These are phyloP conservation scores for Claviceps citrina DNA, from an alignment of 2,329 filamentous ascomycete genomes.

Conservation along the genomic window DNA sequence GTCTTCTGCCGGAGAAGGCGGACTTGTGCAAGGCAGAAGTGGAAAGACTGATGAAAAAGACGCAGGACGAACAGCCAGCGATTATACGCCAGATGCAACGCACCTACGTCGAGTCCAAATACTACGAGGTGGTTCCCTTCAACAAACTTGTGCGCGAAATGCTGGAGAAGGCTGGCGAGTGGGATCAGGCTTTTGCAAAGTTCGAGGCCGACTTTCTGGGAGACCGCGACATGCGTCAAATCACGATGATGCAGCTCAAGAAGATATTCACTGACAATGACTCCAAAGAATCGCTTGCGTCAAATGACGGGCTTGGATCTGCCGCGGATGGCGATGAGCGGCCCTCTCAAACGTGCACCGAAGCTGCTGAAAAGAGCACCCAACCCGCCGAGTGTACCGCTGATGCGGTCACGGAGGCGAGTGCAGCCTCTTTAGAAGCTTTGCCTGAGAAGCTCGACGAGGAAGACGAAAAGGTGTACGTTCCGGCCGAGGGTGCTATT, in stretches of 20 bases:
- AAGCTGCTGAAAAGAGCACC: slow-evolving; percentile 31
- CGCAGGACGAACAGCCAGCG: slow-evolving; percentile 65
- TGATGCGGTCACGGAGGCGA: slow-evolving; percentile 14
- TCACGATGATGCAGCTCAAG: slow-evolving; percentile 82
- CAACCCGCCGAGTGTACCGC: slow-evolving; percentile 25
- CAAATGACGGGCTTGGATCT: slow-evolving; percentile 51
- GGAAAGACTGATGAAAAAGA: slow-evolving; percentile 59
- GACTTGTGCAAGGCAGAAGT: slow-evolving; percentile 72
- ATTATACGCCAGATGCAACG: slow-evolving; percentile 69
- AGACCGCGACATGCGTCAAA: slow-evolving; percentile 85
- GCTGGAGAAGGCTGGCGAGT: slow-evolving; percentile 82
- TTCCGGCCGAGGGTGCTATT: slow-evolving; percentile 21
- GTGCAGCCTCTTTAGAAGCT: slow-evolving; percentile 13
- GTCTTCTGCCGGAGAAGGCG: slow-evolving; percentile 71
- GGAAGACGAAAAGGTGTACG: slow-evolving; percentile 17
- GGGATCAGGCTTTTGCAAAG: slow-evolving; percentile 78
- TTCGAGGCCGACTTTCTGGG: slow-evolving; percentile 91
- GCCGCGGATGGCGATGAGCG: slow-evolving; percentile 34
- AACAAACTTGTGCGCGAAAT: slow-evolving; percentile 80
- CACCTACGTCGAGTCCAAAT: slow-evolving; percentile 83
- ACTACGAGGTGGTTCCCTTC: slow-evolving; percentile 91
- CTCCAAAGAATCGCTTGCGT: slow-evolving; percentile 57
- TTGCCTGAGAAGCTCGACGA: slow-evolving; percentile 8
- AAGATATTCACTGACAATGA: slow-evolving; percentile 91
- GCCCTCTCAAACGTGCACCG: slow-evolving; percentile 28